Evolutionary conservation across 306 rosid genomes (phyloP).

Genomic region (Vicia sativa): DNA sequence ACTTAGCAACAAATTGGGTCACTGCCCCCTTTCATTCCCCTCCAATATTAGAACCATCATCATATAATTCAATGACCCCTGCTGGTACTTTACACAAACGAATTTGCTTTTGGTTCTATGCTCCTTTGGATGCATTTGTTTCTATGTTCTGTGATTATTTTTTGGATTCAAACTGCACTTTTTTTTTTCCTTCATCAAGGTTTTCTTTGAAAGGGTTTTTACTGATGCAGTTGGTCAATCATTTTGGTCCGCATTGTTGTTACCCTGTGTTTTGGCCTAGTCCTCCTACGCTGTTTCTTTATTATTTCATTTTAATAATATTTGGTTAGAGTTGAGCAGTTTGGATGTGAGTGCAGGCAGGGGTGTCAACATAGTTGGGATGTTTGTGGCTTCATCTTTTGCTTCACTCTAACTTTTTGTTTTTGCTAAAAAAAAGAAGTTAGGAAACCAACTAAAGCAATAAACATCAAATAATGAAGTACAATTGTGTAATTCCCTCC

Average conservation of each 20-base stretch:
- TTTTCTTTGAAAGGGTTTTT: no score
- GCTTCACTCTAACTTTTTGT: no score
- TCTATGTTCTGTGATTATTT: no score
- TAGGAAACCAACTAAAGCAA: slow-evolving; percentile 11
- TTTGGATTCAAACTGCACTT: no score
- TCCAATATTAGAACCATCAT: not conserved
- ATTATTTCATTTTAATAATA: slow-evolving; percentile 51
- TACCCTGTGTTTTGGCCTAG: not conserved
- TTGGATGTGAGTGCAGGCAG: slow-evolving; percentile 49
- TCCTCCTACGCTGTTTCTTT: slow-evolving; percentile 3
- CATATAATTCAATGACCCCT: not conserved
- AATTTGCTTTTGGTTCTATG: not conserved
- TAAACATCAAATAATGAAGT: slow-evolving; percentile 1
- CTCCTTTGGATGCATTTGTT: slow-evolving; percentile 2
- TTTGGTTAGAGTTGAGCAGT: no score
- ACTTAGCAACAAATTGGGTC: no score
- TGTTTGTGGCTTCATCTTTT: no score
- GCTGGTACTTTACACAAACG: not conserved
- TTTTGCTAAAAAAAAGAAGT: not conserved
- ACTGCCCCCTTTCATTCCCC: no score
- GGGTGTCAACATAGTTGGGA: slow-evolving; percentile 8
- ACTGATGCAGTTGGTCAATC: no score
- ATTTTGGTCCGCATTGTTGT: not conserved
- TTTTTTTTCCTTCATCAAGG: no score
- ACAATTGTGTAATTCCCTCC: not conserved